phyloP scores from a whole-genome alignment of 257 asterid genomes.

The Eucommia ulmoides region DNA sequence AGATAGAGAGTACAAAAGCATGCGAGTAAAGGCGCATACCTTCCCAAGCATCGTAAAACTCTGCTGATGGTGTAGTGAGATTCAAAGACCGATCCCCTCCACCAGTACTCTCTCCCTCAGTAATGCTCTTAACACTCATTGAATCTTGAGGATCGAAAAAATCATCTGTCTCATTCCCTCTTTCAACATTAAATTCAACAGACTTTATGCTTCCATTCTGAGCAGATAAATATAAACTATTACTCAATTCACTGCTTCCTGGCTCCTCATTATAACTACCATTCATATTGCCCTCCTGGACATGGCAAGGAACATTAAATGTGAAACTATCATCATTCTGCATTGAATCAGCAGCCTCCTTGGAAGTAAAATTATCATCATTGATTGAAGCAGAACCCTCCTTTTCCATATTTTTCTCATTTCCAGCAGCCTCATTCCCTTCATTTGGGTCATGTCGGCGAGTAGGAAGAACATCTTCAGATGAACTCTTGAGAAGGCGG shows the following conservation, averaged over 20 bases:
- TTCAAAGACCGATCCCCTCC: constrained; percentile 31
- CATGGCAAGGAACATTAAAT: constrained; percentile 15
- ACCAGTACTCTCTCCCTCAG: constrained; percentile 45
- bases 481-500: background rate
- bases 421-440: constrained; percentile 29
- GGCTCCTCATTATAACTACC: constrained; percentile 14
- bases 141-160: constrained; percentile 51
- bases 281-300: constrained; percentile 17
- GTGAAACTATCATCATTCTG: constrained; percentile 10
- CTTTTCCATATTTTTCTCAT: constrained; percentile 18
- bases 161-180: constrained; percentile 39
- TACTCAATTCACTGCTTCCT: constrained; percentile 14
- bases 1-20: background rate
- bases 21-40: constrained; percentile 42
- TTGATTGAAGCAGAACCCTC: constrained; percentile 12
- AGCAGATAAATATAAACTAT: constrained; percentile 17
- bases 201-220: constrained; percentile 4
- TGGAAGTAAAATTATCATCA: constrained; percentile 21
- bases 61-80: constrained; percentile 42
- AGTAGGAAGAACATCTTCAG: background rate
- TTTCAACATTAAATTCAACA: constrained; percentile 27
- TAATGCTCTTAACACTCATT: constrained; percentile 41
- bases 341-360: constrained; percentile 12
- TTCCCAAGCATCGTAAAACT: constrained; percentile 98
- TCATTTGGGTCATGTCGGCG: background rate